Conservation (phyloP, 768 basidiomycete genomes). For the Leccinum boreale region DNA sequence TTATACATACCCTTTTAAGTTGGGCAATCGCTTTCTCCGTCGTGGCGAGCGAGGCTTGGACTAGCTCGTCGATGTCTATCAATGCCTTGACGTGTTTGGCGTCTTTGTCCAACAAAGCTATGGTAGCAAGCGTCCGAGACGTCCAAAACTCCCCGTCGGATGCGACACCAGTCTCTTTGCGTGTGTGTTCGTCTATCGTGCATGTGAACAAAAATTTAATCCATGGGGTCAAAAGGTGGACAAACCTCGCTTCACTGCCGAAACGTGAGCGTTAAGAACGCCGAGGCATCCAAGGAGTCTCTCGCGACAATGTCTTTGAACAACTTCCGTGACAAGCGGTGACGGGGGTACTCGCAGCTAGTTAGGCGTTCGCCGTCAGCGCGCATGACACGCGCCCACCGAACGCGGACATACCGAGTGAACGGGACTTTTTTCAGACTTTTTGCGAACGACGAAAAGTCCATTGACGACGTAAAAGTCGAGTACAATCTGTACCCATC, state of each 20-base stretch:
- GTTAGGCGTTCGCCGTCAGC: slow-evolving; percentile 1
- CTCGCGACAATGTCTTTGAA: slow-evolving; percentile 62
- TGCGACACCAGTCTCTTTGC: slow-evolving; percentile 57
- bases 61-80: slow-evolving; percentile 54
- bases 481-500: slow-evolving; percentile 69
- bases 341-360: slow-evolving; percentile 57
- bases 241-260: slow-evolving; percentile 51
- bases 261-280: slow-evolving; percentile 61
- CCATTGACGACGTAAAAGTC: slow-evolving; percentile 84
- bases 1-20: slow-evolving; percentile 42
- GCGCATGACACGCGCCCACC: neutral
- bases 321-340: slow-evolving; percentile 69
- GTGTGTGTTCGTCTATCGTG: slow-evolving; percentile 41
- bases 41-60: slow-evolving; percentile 41
- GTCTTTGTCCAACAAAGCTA: slow-evolving; percentile 59
- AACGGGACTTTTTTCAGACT: slow-evolving; percentile 60
- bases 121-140: slow-evolving; percentile 55
- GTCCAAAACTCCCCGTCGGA: slow-evolving; percentile 81
- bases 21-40: slow-evolving; percentile 41
- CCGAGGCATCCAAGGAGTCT: slow-evolving; percentile 72
- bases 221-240: neutral
- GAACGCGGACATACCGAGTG: slow-evolving; percentile 46
- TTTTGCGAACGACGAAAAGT: slow-evolving; percentile 73
- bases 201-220: slow-evolving; percentile 1
- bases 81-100: slow-evolving; percentile 60